These are phyloP conservation scores for Arxiozyma bovina DNA, from an alignment of 1,139 yeast species.

Conservation along the genomic window DNA sequence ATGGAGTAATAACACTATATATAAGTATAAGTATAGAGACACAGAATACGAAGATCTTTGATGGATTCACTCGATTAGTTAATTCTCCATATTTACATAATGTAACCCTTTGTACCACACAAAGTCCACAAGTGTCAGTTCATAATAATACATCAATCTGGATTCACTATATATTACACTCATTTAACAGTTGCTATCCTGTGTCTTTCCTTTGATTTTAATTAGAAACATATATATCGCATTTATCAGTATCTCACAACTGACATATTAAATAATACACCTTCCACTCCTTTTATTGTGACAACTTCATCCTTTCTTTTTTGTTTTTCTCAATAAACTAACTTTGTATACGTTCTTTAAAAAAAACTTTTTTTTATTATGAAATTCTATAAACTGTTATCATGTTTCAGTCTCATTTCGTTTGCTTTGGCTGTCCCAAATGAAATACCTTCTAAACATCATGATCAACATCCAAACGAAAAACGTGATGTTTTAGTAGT, in stretches of 20 bases:
- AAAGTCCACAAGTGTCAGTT: too few species aligned
- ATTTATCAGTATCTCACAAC: too few species aligned
- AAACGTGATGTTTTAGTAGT: constrained; percentile 44
- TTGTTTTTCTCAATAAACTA: neutral
- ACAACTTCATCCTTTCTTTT: neutral
- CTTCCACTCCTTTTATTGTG: neutral
- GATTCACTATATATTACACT: neutral
- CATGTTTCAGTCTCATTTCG: constrained; percentile 12
- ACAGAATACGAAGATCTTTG: too few species aligned
- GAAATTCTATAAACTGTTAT: constrained; percentile 13
- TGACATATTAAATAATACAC: neutral
- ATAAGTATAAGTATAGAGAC: too few species aligned
- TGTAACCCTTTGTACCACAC: too few species aligned
- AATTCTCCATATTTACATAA: too few species aligned
- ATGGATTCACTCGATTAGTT: too few species aligned
- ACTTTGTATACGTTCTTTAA: constrained; percentile 4
- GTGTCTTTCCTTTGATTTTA: too few species aligned
- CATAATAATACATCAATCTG: too few species aligned
- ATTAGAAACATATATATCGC: too few species aligned
- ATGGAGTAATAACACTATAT: too few species aligned
- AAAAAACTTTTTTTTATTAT: neutral
- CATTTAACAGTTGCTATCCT: neutral
- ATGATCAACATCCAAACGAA: constrained; percentile 37
- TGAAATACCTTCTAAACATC: constrained; percentile 34
- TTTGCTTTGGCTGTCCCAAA: constrained; percentile 21